These are phyloP conservation scores for Immersiporthe knoxdaviesiana DNA, from an alignment of 2,329 filamentous ascomycete genomes.

Conservation along the genomic window DNA sequence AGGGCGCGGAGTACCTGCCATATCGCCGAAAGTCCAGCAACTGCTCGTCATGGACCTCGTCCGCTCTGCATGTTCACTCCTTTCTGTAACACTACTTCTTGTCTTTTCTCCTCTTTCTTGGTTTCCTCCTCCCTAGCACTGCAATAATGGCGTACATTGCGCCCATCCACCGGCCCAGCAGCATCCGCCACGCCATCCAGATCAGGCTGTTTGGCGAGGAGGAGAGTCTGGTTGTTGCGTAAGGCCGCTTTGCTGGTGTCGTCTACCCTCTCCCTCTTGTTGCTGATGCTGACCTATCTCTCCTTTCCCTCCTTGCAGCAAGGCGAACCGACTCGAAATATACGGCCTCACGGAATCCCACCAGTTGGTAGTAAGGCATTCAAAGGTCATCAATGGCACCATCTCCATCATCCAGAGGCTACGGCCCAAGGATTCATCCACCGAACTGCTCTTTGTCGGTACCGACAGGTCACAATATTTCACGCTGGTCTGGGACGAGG, in stretches of 20 bases:
- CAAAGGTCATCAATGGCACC: conserved; percentile 79
- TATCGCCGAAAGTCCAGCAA: neutral
- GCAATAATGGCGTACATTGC: conserved; percentile 85
- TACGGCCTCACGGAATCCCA: conserved; percentile 71
- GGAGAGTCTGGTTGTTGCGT: conserved; percentile 88
- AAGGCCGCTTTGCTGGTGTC: conserved; percentile 45
- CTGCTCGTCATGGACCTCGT: conserved; percentile 20
- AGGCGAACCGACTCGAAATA: conserved; percentile 84
- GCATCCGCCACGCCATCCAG: conserved; percentile 85
- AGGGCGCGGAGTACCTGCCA: neutral
- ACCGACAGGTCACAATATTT: conserved; percentile 92
- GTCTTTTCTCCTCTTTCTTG: neutral
- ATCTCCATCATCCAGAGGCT: conserved; percentile 84
- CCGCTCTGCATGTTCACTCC: neutral
- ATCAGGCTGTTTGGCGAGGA: conserved; percentile 74
- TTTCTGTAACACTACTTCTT: neutral
- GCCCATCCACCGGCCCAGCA: conserved; percentile 90
- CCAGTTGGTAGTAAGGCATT: conserved; percentile 62
- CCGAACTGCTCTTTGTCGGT: conserved; percentile 88
- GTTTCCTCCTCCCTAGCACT: neutral
- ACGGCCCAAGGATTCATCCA: conserved; percentile 71
- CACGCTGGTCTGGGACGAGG: conserved; percentile 78
- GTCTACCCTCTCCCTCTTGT: neutral
- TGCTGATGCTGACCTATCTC: conserved; percentile 37
- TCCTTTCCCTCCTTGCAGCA: conserved; percentile 64